Evolutionary conservation across 345 rosid species (phyloP), one percentile per base, ranked within the genome.

Genomic region (Eucalyptus brandiana): DNA sequence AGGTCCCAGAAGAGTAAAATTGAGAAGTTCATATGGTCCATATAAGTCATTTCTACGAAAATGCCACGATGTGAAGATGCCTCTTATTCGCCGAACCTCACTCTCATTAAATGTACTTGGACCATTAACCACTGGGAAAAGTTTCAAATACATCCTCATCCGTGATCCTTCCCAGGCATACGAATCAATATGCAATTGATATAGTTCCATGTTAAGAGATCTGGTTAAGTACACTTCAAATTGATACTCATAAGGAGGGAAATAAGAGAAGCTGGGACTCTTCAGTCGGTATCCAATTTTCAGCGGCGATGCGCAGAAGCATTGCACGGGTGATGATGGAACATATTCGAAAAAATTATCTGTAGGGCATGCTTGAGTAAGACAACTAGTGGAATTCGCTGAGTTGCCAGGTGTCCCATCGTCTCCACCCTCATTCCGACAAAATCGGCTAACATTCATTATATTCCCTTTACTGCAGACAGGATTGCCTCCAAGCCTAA

Each of bases 11-110:
- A 97, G 96, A 87, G 97, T 97, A 94, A 97, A 96, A 93, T 95
- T 95, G 90, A 97, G 99, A 90, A 97, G 95, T 91, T 96, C 99
- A 90, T 95, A 97, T 12, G 99, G 99, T 91, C 99, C 99, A 91
- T 93, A 95, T 10, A 94, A 89, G 92, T 95, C 94, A 69, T 69
- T 91, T 62, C 90, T 87, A 87, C 86, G 93, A 91, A 97, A 96
- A 4, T 10, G 40, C 99, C 99, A 97, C 28, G 97, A 92, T 47
- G 94, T 90, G 87, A 91, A 96, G 49, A 90, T 92, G 87, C 48
- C 89, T 91, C 93, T 92, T 90, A 97, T 92, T 88, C 95, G 94
- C 88, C 34, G 90, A 89, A 96, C 96, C 93, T 97, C 99, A 56
- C 95, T 94, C 53, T 12, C 87, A 93, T 96, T 92, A 91, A 96